Base-by-base conservation (phyloP, 768 basidiomycete genomes). In the Leucogyrophana mollusca region DNA sequence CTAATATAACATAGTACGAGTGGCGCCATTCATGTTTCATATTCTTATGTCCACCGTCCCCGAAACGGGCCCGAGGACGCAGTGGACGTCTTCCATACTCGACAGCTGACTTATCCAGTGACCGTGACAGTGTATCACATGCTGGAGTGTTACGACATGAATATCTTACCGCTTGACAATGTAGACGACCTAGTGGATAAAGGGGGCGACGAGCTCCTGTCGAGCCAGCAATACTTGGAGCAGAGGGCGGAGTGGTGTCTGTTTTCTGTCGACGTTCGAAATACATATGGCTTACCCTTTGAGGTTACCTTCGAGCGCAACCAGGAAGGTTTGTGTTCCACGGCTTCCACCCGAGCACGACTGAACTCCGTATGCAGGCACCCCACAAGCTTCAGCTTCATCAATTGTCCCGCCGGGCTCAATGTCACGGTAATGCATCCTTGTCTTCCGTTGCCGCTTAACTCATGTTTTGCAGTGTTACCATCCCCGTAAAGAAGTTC, bases 101-200 rank as follows among this genome's bases (percentile, higher is more conserved):
- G 96, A 20, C 92, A 91, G 58, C 66, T 97, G 43, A 80, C 85
- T 23, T 92, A 92, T 59, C 93, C 94, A 4, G 77, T 98, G 52
- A 76, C 88, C 57, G 88, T 96, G 48, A 95, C 94, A 3, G 96
- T 98, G 10, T 96, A 97, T 61, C 90, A 90, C 55, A 94, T 94
- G 75, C 80, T 98, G 22, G 90, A 95, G 63, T 90, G 90, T 56
- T 78, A 85, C 52, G 74, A 76, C 32, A 86, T 97, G 82, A 85
- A 90, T 53, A 73, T 96, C 50, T 67, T 92, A 27, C 83, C 88
- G 11, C 81, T 90, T 49, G 27, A 45, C 22, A 33, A 45, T 44
- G 22, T 44, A 11, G 45, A 53, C 27, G 38, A 52, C 40, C 53
- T 56, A 36, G 52, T 35, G 40, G 51, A 59, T 35, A 57, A n/a